Evolutionary conservation across 1,284 basidiomycete species (phyloP).

Genomic region (Boletus sp.): DNA sequence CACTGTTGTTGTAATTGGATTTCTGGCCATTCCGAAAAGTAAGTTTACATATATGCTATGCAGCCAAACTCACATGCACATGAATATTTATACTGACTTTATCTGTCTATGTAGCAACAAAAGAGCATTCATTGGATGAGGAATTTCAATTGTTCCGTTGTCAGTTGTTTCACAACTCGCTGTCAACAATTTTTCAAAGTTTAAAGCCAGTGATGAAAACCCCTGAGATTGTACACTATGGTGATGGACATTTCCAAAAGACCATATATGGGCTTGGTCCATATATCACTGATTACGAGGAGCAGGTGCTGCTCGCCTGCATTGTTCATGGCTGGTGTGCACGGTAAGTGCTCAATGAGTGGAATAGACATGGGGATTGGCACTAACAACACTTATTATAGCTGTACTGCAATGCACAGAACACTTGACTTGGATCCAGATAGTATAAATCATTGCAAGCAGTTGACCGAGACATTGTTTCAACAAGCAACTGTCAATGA

Average conservation of each 20-base stretch:
- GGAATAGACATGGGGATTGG: not conserved
- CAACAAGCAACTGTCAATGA: not conserved
- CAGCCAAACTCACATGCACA: too few relatives aligned
- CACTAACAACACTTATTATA: not conserved
- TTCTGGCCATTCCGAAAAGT: conserved; percentile 1
- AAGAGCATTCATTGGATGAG: not conserved
- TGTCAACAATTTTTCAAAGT: not conserved
- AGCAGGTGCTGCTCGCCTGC: conserved; percentile 2
- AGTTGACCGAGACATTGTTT: not conserved
- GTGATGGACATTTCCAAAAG: not conserved
- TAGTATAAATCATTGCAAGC: not conserved
- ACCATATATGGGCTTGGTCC: too few relatives aligned
- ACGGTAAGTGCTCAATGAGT: not conserved
- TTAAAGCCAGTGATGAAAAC: not conserved
- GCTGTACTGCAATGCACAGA: not conserved
- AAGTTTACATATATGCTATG: not conserved
- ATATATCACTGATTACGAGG: conserved; percentile 4
- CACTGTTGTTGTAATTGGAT: too few relatives aligned
- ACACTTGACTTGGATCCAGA: not conserved
- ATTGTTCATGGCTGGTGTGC: conserved; percentile 1
- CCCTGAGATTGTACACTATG: not conserved
- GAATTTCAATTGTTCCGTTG: too few relatives aligned
- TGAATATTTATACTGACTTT: not conserved
- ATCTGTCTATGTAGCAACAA: not conserved
- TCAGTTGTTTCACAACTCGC: not conserved